Conservation (phyloP, 176 grass and related monocot genomes). For the Juncus effusus region DNA sequence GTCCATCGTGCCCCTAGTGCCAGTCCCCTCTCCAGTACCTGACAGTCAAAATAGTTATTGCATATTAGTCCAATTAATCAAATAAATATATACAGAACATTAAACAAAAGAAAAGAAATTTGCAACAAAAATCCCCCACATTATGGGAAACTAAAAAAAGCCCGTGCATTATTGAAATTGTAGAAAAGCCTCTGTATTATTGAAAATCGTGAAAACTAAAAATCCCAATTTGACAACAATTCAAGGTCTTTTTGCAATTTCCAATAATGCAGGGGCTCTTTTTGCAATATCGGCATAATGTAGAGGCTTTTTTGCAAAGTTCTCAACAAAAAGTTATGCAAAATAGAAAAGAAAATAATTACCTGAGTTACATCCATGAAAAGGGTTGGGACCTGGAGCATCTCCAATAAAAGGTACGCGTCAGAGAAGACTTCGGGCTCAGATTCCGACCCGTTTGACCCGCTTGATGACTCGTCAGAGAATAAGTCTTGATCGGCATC, state of each 20-base stretch:
- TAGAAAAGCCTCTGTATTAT: too few species aligned
- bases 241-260: neutral
- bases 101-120: too few species aligned
- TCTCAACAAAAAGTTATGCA: neutral
- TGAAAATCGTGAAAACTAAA: too few species aligned
- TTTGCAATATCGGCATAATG: too few species aligned
- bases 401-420: constrained; percentile 84
- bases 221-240: neutral
- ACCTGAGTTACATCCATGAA: constrained; percentile 54
- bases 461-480: constrained; percentile 61
- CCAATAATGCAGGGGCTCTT: too few species aligned
- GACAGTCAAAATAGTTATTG: constrained; percentile 10
- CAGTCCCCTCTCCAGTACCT: constrained; percentile 70
- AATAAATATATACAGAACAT: too few species aligned
- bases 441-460: constrained; percentile 54
- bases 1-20: constrained; percentile 52
- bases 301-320: neutral
- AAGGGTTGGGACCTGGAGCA: constrained; percentile 65
- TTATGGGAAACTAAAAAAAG: too few species aligned
- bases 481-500: constrained; percentile 46
- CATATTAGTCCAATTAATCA: too few species aligned
- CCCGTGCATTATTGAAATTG: too few species aligned
- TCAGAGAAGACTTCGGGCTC: constrained; percentile 60
- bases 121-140: too few species aligned
- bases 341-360: neutral